Evolutionary conservation across 305 asterid genomes (phyloP).

Genomic region (Ilex paraguariensis): DNA sequence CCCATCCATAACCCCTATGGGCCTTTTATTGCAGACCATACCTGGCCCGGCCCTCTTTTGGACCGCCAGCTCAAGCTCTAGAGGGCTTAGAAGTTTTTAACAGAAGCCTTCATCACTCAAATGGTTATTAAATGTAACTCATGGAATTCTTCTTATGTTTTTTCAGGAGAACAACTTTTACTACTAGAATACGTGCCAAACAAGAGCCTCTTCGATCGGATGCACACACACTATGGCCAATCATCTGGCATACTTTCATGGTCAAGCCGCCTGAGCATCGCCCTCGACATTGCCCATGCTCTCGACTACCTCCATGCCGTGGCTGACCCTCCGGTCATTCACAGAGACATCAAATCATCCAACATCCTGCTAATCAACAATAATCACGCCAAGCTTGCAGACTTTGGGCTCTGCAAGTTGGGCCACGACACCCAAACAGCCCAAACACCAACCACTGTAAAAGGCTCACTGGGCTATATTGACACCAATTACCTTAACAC

Average conservation of each 20-base stretch:
- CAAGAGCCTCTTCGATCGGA: slow-evolving; percentile 66
- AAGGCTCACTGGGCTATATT: slow-evolving; percentile 79
- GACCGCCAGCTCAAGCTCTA: too few species aligned
- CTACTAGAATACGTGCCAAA: slow-evolving; percentile 69
- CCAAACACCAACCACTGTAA: slow-evolving; percentile 47
- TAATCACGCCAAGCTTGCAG: slow-evolving; percentile 62
- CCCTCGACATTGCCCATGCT: slow-evolving; percentile 67
- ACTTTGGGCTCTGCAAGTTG: slow-evolving; percentile 76
- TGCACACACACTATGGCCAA: slow-evolving; percentile 68
- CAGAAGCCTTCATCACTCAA: too few species aligned
- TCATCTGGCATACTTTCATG: slow-evolving; percentile 45
- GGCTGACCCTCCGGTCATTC: slow-evolving; percentile 75
- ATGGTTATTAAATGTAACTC: too few species aligned
- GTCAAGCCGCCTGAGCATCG: slow-evolving; percentile 57
- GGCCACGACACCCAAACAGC: slow-evolving; percentile 46
- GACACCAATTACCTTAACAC: slow-evolving; percentile 62
- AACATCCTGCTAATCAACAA: slow-evolving; percentile 50
- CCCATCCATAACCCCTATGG: too few species aligned
- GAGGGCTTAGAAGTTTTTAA: too few species aligned
- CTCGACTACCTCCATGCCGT: slow-evolving; percentile 69
- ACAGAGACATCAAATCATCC: slow-evolving; percentile 73
- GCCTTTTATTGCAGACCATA: too few species aligned
- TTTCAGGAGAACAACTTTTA: slow-evolving; percentile 71
- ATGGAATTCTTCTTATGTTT: slow-evolving; percentile 1
- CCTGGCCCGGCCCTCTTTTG: too few species aligned